Percentiles rank a stretch among this genome's conserved stretches.
These are phyloP conservation scores for Lecanoromycetidae sp. DNA, from an alignment of 2,329 filamentous ascomycete species.

Conservation along the genomic window DNA sequence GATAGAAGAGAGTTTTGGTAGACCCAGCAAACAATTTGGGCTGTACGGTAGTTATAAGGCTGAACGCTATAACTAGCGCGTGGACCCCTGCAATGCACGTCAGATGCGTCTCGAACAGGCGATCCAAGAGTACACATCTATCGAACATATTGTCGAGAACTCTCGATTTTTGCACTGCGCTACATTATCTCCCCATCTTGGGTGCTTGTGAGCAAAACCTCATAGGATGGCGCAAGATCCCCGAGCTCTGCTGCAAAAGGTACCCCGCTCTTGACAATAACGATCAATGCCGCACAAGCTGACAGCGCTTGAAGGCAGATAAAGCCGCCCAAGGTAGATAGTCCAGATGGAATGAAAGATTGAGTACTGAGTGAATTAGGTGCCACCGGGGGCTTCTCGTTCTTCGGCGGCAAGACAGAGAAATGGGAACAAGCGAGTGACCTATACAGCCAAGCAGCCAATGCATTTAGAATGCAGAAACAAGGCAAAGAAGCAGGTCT, in stretches of 20 bases:
- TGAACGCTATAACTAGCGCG: neutral
- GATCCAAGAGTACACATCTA: neutral
- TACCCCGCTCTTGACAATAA: constrained; percentile 29
- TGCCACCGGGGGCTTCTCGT: constrained; percentile 69
- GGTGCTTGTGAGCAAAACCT: neutral
- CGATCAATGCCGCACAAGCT: neutral
- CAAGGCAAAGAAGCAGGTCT: constrained; percentile 74
- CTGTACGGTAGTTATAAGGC: no score
- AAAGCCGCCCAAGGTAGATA: constrained; percentile 62
- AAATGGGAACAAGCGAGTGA: constrained; percentile 87
- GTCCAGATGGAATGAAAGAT: no score
- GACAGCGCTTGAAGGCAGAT: constrained; percentile 54
- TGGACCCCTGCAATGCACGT: neutral
- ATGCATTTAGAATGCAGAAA: constrained; percentile 81
- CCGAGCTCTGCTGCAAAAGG: constrained; percentile 66
- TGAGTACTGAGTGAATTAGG: no score
- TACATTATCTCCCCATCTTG: neutral
- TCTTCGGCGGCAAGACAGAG: constrained; percentile 76
- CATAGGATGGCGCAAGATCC: constrained; percentile 60
- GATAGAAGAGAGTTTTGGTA: no score
- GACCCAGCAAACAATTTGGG: no score
- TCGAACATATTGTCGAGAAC: neutral
- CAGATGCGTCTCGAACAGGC: neutral
- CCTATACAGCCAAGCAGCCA: constrained; percentile 75
- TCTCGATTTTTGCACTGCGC: neutral